These are phyloP conservation scores for Metarhizium robertsii DNA, from an alignment of 2,329 filamentous ascomycete species.

Conservation along the genomic window DNA sequence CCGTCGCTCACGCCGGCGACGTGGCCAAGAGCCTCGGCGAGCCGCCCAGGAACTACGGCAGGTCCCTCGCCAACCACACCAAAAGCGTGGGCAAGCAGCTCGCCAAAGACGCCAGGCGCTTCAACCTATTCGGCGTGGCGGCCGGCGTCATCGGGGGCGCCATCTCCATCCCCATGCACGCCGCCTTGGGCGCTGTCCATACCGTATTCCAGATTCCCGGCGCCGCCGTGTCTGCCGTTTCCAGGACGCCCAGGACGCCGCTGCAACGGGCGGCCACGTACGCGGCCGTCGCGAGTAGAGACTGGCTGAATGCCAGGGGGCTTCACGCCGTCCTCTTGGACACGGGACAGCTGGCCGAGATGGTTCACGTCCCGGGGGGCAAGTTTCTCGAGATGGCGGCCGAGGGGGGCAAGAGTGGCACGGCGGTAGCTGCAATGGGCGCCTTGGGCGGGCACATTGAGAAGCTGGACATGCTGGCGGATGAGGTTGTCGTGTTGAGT, in stretches of 20 bases:
- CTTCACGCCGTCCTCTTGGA: slow-evolving; percentile 28
- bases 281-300: slow-evolving; percentile 28
- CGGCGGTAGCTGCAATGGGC: slow-evolving; percentile 12
- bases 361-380: slow-evolving; percentile 21
- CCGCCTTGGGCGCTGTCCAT: slow-evolving; percentile 26
- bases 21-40: slow-evolving; percentile 25
- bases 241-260: slow-evolving; percentile 30
- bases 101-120: slow-evolving; percentile 24
- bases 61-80: slow-evolving; percentile 25
- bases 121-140: slow-evolving; percentile 30
- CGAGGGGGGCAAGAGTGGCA: slow-evolving; percentile 9
- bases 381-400: slow-evolving; percentile 30
- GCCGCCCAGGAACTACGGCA: slow-evolving; percentile 26
- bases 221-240: slow-evolving; percentile 21
- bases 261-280: slow-evolving; percentile 32
- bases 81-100: slow-evolving; percentile 28
- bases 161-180: slow-evolving; percentile 28
- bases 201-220: slow-evolving; percentile 25
- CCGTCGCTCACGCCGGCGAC: slow-evolving; percentile 32
- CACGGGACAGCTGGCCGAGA: slow-evolving; percentile 18
- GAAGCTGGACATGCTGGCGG: slow-evolving; percentile 18
- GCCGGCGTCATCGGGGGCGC: slow-evolving; percentile 25
- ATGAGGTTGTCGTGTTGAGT: slow-evolving; percentile 15
- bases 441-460: slow-evolving; percentile 19
- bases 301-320: slow-evolving; percentile 32